Conservation (phyloP, 371 early-diverging fungal species). For the Mortierella sp. region DNA sequence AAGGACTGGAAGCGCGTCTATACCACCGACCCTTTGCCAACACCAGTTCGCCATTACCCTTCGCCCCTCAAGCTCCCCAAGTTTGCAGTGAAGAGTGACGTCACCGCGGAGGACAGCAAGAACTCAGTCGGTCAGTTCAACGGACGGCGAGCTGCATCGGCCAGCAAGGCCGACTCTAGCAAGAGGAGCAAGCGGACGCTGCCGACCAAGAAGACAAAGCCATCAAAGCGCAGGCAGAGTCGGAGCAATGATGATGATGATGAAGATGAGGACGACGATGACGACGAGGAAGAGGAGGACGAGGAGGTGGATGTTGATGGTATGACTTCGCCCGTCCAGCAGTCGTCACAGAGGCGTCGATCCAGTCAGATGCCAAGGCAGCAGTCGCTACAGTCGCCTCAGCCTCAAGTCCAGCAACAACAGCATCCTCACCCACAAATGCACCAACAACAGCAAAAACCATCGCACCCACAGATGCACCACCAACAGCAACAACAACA, state of each 20-base stretch:
- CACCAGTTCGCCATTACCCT: conserved; percentile 44
- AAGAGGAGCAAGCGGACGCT: conserved; percentile 33
- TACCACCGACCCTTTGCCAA: conserved; percentile 41
- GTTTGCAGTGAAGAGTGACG: conserved; percentile 37
- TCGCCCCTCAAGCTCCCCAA: conserved; percentile 43
- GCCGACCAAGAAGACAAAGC: conserved; percentile 22
- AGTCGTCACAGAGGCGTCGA: conserved; percentile 34
- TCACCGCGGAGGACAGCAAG: conserved; percentile 20
- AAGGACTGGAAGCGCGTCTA: conserved; percentile 59
- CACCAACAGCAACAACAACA: conserved; percentile 9
- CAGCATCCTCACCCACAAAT: conserved; percentile 13
- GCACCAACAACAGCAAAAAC: conserved; percentile 14
- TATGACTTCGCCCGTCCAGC: conserved; percentile 36
- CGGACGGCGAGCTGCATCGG: conserved; percentile 39
- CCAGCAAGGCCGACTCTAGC: conserved; percentile 21
- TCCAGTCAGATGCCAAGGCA: conserved; percentile 38
- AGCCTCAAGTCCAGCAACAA: conserved; percentile 3
- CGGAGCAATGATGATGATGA: conserved; percentile 20
- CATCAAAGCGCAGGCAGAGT: conserved; percentile 35
- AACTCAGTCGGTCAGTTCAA: conserved; percentile 36
- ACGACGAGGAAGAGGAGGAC: conserved; percentile 46
- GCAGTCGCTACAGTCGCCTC: conserved; percentile 10
- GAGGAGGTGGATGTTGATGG: conserved; percentile 48
- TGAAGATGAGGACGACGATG: conserved; percentile 37
- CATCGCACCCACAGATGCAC: neutral